Conservation (phyloP, 257 asterid species). For the Plectranthus barbatus region DNA sequence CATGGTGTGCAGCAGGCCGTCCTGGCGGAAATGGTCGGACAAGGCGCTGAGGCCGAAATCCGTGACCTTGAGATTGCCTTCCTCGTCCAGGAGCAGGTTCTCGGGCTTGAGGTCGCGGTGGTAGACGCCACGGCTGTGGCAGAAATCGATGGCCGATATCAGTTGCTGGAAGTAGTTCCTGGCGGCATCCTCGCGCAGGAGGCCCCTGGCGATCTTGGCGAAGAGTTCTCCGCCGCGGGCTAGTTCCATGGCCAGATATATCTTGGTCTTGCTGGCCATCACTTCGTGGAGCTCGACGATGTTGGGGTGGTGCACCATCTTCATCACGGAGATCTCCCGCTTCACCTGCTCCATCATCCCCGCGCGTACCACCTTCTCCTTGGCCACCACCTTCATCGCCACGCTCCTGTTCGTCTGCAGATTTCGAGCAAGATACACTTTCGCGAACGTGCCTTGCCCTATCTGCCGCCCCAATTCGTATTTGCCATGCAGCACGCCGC, state of each 20-base stretch:
- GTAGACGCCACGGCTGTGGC: no score
- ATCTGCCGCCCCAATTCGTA: slow-evolving; percentile 40
- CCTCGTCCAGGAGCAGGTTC: slow-evolving; percentile 28
- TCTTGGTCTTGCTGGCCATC: slow-evolving; percentile 39
- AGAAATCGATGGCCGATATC: slow-evolving; percentile 31
- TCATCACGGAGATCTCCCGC: slow-evolving; percentile 41
- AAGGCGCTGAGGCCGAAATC: slow-evolving; percentile 32
- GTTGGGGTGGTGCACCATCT: slow-evolving; percentile 39
- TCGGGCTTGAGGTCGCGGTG: no score
- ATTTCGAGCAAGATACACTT: slow-evolving; percentile 41
- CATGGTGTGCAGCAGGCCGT: slow-evolving; percentile 33
- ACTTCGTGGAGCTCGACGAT: slow-evolving; percentile 49
- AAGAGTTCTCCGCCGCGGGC: slow-evolving; percentile 55
- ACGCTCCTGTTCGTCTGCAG: slow-evolving; percentile 32
- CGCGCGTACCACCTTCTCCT: slow-evolving; percentile 35
- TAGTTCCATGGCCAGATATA: slow-evolving; percentile 39
- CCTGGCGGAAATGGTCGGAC: slow-evolving; percentile 26
- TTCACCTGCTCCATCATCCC: slow-evolving; percentile 43
- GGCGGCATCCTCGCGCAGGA: slow-evolving; percentile 25
- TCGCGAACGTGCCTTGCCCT: slow-evolving; percentile 55
- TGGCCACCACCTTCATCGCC: slow-evolving; percentile 43
- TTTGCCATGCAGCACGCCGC: slow-evolving; percentile 27
- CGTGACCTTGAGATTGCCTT: slow-evolving; percentile 30
- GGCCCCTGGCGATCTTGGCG: slow-evolving; percentile 30
- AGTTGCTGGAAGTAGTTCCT: slow-evolving; percentile 32